Conservation (phyloP, 208 protist genomes). For the Leptomonas pyrrhocoris region DNA sequence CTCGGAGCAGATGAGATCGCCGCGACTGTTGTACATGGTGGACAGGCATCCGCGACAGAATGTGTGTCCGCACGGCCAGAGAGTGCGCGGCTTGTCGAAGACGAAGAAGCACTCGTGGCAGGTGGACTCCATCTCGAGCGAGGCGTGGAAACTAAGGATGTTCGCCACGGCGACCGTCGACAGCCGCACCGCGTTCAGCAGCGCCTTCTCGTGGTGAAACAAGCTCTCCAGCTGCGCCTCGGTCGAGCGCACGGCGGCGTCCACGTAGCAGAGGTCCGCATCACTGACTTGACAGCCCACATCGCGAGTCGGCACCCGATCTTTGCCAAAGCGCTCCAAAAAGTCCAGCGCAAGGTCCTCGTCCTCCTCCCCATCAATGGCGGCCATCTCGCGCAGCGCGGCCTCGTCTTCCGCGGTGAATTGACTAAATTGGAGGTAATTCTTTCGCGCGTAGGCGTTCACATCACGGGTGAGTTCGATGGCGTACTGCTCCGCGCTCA, state of each 20-base stretch:
- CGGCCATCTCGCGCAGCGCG: not conserved
- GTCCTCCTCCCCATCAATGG: not conserved
- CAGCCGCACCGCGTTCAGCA: conserved; percentile 62
- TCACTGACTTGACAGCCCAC: conserved; percentile 74
- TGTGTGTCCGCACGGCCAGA: conserved; percentile 91
- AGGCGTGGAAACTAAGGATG: conserved; percentile 84
- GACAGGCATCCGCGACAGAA: conserved; percentile 82
- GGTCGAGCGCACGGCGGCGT: conserved; percentile 51
- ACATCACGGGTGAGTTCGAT: conserved; percentile 72
- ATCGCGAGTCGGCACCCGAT: conserved; percentile 32
- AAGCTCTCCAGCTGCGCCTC: conserved; percentile 77
- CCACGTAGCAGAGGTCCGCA: conserved; percentile 76
- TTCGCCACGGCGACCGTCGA: conserved; percentile 72
- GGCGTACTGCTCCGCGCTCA: conserved; percentile 67
- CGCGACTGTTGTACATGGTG: conserved; percentile 75
- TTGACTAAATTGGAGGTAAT: conserved; percentile 42
- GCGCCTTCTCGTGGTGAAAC: conserved; percentile 65
- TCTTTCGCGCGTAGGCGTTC: conserved; percentile 55
- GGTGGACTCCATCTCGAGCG: conserved; percentile 86
- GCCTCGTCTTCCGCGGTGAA: conserved; percentile 18
- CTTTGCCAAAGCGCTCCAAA: conserved; percentile 62
- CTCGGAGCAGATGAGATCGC: conserved; percentile 86
- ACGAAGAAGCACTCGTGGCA: conserved; percentile 89
- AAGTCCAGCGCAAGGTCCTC: conserved; percentile 45
- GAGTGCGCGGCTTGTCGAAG: conserved; percentile 78